Evolutionary conservation across 345 rosid species (phyloP), one percentile per base, ranked within the genome.

Genomic region (Orychophragmus violaceus): DNA sequence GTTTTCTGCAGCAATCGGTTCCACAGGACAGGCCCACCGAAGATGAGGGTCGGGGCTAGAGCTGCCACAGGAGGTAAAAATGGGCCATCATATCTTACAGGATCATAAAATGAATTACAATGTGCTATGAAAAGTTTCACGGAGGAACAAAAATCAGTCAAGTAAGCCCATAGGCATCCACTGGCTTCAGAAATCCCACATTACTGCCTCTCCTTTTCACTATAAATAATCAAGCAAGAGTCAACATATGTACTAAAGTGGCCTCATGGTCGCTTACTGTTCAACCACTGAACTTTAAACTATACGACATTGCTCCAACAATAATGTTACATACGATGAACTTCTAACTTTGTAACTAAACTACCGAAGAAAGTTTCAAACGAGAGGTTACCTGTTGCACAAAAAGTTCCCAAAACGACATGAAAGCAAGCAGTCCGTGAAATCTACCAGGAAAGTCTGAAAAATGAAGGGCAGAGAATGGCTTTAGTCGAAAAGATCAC

Each of bases 1-100:
- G 25, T 80, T 78, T 72, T 90, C 96, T 63, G 83, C 85, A 59
- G 86, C 72, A 51, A 81, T 80, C 64, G 91, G 86, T 82, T 90
- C 98, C 1, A 77, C 55, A 25, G 96, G 96, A 57, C 97, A 93
- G 53, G 96, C 91, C 98, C 98, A 93, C 18, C 98, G 91, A 44
- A 93, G 95, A 79, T 90, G 97, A 93, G 74, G 12, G 91, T 87
- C 30, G 98, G 97, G 54, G 98, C 96, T 61, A 93, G 80, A 75
- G 97, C 94, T 74, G 98, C 98, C 11, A 97, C 98, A 1, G 98
- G 96, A 67, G 96, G 97, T 57, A 85, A 66, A 62, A 93, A 77
- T 39, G 86, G 77, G 41, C 79, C 82, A 51, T 74, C 44, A 68
- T 86, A 80, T 79, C 72, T 87, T 18, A n/a, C n/a, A n/a, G n/a